Evolutionary conservation across 2,329 filamentous ascomycete species (phyloP).

Genomic region (Aspergillus aculeatinus): DNA sequence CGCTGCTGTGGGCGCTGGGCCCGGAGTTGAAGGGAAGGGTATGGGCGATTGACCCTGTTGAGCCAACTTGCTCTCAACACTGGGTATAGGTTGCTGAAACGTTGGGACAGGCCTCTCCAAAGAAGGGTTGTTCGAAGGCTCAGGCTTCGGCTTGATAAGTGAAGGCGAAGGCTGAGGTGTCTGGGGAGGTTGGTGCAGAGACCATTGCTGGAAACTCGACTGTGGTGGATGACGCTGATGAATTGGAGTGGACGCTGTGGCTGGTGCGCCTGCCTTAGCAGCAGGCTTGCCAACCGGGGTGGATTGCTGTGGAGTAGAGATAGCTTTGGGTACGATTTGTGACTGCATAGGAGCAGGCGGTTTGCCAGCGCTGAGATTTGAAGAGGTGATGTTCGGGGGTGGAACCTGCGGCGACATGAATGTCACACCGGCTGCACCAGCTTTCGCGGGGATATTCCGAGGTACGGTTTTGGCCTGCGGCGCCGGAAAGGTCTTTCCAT

Average conservation of each 20-base stretch:
- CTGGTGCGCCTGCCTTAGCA: slow-evolving; percentile 17
- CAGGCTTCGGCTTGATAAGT: slow-evolving; percentile 18
- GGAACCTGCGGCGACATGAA: slow-evolving; percentile 16
- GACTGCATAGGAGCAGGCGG: slow-evolving; percentile 25
- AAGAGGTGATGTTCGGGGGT: slow-evolving; percentile 19
- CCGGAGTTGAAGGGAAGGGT: slow-evolving; percentile 30
- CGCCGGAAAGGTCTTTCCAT: slow-evolving; percentile 22
- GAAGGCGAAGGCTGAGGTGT: slow-evolving; percentile 29
- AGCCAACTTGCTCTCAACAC: slow-evolving; percentile 16
- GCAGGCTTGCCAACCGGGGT: slow-evolving; percentile 14
- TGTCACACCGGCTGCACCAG: slow-evolving; percentile 9
- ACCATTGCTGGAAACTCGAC: slow-evolving; percentile 40
- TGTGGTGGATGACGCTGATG: slow-evolving; percentile 28
- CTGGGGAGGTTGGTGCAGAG: slow-evolving; percentile 33
- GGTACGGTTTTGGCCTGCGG: slow-evolving; percentile 24
- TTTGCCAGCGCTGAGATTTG: slow-evolving; percentile 18
- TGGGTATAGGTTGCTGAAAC: slow-evolving; percentile 19
- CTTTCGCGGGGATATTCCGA: slow-evolving; percentile 14
- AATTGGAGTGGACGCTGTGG: slow-evolving; percentile 16
- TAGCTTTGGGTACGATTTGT: slow-evolving; percentile 25
- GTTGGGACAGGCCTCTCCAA: slow-evolving; percentile 22
- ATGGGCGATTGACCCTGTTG: slow-evolving; percentile 19
- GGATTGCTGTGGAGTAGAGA: slow-evolving; percentile 16
- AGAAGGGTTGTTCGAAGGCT: slow-evolving; percentile 16
- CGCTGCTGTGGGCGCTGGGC: slow-evolving; percentile 15